Percentiles rank a stretch among this genome's conserved stretches.
phyloP scores from a whole-genome alignment of 1,139 yeast species.

The Pneumocystis carinii region DNA sequence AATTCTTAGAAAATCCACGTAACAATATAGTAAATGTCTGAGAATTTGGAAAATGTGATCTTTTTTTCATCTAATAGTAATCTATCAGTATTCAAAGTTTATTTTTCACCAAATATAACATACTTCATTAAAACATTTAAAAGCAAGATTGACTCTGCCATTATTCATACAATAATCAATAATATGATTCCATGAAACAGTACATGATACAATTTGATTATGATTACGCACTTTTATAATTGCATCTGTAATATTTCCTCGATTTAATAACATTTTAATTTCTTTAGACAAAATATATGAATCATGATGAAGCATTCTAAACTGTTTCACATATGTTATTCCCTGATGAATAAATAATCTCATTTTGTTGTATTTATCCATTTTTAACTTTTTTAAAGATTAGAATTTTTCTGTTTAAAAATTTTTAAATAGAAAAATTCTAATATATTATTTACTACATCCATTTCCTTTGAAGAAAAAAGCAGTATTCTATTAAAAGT shows the following conservation, averaged over 20 bases:
- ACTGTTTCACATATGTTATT: background rate
- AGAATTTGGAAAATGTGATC: conserved; percentile 11
- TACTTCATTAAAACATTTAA: conserved; percentile 3
- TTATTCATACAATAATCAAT: background rate
- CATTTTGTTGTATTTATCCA: background rate
- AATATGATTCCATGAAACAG: conserved; percentile 4
- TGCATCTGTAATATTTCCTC: conserved; percentile 1
- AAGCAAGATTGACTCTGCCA: background rate
- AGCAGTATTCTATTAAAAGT: too few relatives aligned
- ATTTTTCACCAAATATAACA: background rate
- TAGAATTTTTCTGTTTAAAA: background rate
- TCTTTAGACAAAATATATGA: background rate
- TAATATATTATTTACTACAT: too few relatives aligned
- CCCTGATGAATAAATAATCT: background rate
- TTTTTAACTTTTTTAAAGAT: background rate
- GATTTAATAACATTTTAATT: background rate
- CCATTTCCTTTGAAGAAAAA: too few relatives aligned
- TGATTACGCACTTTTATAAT: background rate
- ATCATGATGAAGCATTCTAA: background rate
- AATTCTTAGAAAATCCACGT: conserved; percentile 11
- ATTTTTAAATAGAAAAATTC: background rate
- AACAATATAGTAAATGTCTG: conserved; percentile 12
- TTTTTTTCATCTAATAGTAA: conserved; percentile 9
- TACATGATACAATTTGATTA: conserved; percentile 1
- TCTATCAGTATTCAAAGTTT: background rate